Base-by-base conservation (phyloP, 306 rosid species). In the Fragaria iinumae region DNA sequence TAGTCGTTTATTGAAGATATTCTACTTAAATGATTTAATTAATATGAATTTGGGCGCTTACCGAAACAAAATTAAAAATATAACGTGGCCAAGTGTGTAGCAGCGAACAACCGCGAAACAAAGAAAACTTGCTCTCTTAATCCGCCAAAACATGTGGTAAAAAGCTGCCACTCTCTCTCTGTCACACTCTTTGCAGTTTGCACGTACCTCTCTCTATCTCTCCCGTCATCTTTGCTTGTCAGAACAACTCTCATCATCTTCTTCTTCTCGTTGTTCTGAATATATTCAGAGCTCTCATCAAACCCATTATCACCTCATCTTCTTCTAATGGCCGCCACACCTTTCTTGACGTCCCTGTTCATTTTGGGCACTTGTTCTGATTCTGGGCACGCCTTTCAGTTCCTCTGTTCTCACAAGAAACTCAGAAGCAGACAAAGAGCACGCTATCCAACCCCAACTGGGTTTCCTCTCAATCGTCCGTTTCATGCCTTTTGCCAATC, bases 401-500 rank as follows among this genome's bases (percentile, higher is more conserved):
- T 65, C 68, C 69, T 60, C 39, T 72, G 76, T 65, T 69, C 84
- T 71, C 74, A 36, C 48, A 11, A 71, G 71, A 78, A 72, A 11
- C 32, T 49, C 80, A 44, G 64, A 34, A 76, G 38, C 11, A 71
- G 48, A 72, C 71, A 47, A 11, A 65, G 27, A 52, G 77, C 75
- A 23, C 62, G 76, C 34, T 43, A 63, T 72, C 72, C 29, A 65
- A 72, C 34, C 44, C 57, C 76, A 77, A 36, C 45, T 67, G 60
- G 74, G 13, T 72, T 67, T 73, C 53, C 83, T 47, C 49, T 67
- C 17, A 71, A 43, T 53, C 84, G 82, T 69, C 83, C 48, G 36
- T 67, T 60, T 63, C 87, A 78, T 18, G 81, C 79, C 20, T 87
- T 73, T 82, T 87, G 87, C 80, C 86, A 83, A 72, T 78, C 88